Evolutionary conservation across 805 yeast genomes (phyloP).

Genomic region (Komagataella kurtzmanii): DNA sequence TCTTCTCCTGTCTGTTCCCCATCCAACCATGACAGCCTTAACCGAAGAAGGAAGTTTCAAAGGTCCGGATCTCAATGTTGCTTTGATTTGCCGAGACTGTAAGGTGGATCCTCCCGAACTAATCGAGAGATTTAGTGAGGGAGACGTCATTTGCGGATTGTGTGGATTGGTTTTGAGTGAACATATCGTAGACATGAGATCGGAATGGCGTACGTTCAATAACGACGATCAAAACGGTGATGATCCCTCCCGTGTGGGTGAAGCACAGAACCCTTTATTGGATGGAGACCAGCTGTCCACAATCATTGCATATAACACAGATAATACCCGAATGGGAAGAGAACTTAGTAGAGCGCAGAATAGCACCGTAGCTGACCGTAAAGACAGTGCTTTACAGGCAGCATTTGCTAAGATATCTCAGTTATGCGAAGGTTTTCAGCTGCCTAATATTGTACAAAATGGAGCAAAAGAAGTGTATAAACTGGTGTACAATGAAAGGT

Average conservation of each 20-base stretch:
- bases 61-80: constrained; percentile 81
- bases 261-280: constrained; percentile 83
- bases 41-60: constrained; percentile 15
- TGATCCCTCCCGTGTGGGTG: constrained; percentile 99
- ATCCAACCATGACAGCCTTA: constrained; percentile 9
- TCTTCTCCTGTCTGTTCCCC: constrained; percentile 2
- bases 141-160: constrained; percentile 95
- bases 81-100: constrained; percentile 91
- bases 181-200: constrained; percentile 84
- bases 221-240: constrained; percentile 97
- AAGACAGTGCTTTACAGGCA: constrained; percentile 74
- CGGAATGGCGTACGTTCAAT: constrained; percentile 97
- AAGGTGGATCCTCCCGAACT: constrained; percentile 91
- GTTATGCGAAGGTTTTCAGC: constrained; percentile 92
- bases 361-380: constrained; percentile 71
- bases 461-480: constrained; percentile 96
- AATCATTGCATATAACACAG: constrained; percentile 78
- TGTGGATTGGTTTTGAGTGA: constrained; percentile 93
- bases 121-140: constrained; percentile 90
- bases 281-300: constrained; percentile 90
- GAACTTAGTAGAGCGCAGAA: constrained; percentile 87
- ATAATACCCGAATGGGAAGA: constrained; percentile 75
- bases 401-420: constrained; percentile 88
- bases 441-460: constrained; percentile 92
- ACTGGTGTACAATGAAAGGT: constrained; percentile 75